These are phyloP conservation scores for Cryptosporidium ubiquitum DNA, from an alignment of 169 alveolate genomes.

Conservation along the genomic window DNA sequence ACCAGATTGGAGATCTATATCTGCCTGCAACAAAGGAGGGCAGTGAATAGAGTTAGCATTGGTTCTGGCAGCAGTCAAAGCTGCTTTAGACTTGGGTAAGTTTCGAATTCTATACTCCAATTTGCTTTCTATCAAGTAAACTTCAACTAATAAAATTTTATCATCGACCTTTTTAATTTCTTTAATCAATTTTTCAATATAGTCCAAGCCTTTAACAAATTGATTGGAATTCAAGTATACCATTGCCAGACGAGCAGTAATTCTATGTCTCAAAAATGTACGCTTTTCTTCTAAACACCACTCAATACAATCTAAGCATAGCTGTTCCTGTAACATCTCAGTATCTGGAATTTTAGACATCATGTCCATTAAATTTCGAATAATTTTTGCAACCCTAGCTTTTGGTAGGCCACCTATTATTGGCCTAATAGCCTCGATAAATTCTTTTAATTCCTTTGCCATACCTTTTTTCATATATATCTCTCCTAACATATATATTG, in stretches of 20 bases:
- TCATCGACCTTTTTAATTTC: constrained; percentile 95
- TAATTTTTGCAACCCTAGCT: constrained; percentile 83
- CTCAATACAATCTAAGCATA: constrained; percentile 89
- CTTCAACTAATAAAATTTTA: constrained; percentile 91
- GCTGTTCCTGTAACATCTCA: constrained; percentile 83
- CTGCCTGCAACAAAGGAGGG: constrained; percentile 94
- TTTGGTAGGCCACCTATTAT: constrained; percentile 80
- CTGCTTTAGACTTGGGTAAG: constrained; percentile 92
- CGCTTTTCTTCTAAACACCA: constrained; percentile 94
- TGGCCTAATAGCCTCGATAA: constrained; percentile 75
- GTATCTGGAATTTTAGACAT: constrained; percentile 80
- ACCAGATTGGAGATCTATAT: constrained; percentile 93
- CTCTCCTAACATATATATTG: constrained; percentile 69
- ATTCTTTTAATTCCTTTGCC: constrained; percentile 46
- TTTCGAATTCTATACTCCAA: constrained; percentile 90
- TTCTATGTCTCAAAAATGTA: constrained; percentile 92
- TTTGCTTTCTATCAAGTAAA: constrained; percentile 91
- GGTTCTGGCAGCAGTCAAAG: constrained; percentile 94
- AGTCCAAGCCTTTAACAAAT: constrained; percentile 88
- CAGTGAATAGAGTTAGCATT: constrained; percentile 93
- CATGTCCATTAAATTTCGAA: constrained; percentile 77
- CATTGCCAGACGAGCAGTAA: constrained; percentile 91
- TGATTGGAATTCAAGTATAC: constrained; percentile 84
- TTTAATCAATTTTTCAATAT: constrained; percentile 85
- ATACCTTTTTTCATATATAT: constrained; percentile 41